Percentiles rank a stretch among this genome's conserved stretches.
Evolutionary conservation across 768 basidiomycete species (phyloP).

Genomic region (Suillus luteus): DNA sequence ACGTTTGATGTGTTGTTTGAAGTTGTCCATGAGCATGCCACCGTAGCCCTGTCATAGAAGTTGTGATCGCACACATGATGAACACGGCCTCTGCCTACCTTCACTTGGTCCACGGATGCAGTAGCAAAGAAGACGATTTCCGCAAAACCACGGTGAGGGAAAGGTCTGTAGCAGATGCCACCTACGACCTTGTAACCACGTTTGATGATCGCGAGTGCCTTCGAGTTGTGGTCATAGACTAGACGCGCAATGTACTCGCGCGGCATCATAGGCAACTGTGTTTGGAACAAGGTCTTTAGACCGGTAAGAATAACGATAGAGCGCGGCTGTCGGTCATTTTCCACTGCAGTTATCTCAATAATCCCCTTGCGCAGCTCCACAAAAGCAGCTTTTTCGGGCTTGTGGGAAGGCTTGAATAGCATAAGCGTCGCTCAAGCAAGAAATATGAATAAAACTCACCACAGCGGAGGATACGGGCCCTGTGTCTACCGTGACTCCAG

Average conservation of each 20-base stretch:
- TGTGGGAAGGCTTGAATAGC: conserved; percentile 48
- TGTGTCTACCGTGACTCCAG: conserved; percentile 78
- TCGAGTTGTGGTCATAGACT: conserved; percentile 92
- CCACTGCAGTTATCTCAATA: conserved; percentile 81
- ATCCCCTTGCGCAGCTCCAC: conserved; percentile 80
- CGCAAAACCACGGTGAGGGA: conserved; percentile 91
- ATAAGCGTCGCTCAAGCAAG: conserved; percentile 6
- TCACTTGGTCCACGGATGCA: conserved; percentile 94
- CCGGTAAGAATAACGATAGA: conserved; percentile 88
- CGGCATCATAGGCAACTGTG: conserved; percentile 98
- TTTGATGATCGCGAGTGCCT: conserved; percentile 91
- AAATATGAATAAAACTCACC: conserved; percentile 38
- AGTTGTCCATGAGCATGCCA: conserved; percentile 97
- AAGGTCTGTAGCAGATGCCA: conserved; percentile 96
- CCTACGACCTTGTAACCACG: conserved; percentile 94
- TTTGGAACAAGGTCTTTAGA: conserved; percentile 96
- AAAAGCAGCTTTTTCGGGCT: conserved; percentile 75
- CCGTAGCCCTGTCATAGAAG: conserved; percentile 78
- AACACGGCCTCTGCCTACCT: conserved; percentile 51
- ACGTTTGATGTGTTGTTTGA: conserved; percentile 87
- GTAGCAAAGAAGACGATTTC: conserved; percentile 99
- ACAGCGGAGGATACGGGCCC: conserved; percentile 46
- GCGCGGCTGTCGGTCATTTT: conserved; percentile 76
- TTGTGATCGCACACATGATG: conserved; percentile 1
- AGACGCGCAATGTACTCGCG: conserved; percentile 96